Conservation (phyloP, 2,329 filamentous ascomycete species). For the Ilyonectria sp. region DNA sequence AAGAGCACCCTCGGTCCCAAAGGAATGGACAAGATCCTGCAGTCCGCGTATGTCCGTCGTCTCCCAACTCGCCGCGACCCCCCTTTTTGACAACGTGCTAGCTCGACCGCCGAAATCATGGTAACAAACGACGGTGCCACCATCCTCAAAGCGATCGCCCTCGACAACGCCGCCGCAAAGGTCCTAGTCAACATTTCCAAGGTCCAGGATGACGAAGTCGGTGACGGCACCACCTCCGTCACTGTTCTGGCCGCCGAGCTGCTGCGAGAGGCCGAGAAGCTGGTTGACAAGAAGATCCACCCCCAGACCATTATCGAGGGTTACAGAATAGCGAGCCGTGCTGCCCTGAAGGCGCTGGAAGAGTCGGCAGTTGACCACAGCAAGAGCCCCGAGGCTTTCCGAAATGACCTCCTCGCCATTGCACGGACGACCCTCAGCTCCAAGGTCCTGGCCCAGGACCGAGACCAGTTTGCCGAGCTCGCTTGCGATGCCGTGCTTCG, state of each 20-base stretch:
- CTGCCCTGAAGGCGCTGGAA: slow-evolving; percentile 87
- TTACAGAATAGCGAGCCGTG: slow-evolving; percentile 95
- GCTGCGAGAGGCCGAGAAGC: slow-evolving; percentile 94
- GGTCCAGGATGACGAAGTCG: slow-evolving; percentile 98
- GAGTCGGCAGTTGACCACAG: slow-evolving; percentile 92
- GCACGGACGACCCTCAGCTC: slow-evolving; percentile 96
- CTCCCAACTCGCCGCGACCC: slow-evolving; percentile 26
- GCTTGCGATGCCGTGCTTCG: slow-evolving; percentile 93
- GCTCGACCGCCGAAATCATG: slow-evolving; percentile 96
- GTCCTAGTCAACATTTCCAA: slow-evolving; percentile 99
- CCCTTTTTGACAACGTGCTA: slow-evolving; percentile 55
- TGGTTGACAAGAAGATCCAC: slow-evolving; percentile 98
- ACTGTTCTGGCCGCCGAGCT: slow-evolving; percentile 95
- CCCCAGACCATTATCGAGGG: slow-evolving; percentile 99
- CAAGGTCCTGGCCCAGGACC: slow-evolving; percentile 95
- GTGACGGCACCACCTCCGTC: slow-evolving; percentile 98
- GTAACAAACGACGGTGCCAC: slow-evolving; percentile 99
- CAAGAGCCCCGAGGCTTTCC: slow-evolving; percentile 85
- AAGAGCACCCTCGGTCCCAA: slow-evolving; percentile 98
- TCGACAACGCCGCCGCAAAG: slow-evolving; percentile 98
- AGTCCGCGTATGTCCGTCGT: slow-evolving; percentile 82
- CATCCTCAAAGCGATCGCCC: slow-evolving; percentile 97
- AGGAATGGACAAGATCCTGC: slow-evolving; percentile 99
- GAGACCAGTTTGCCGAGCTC: slow-evolving; percentile 90
- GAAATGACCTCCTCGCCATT: slow-evolving; percentile 90